Percentiles rank a stretch among this genome's conserved stretches.
phyloP scores from a whole-genome alignment of 805 yeast genomes.

The Myxozyma geophila region DNA sequence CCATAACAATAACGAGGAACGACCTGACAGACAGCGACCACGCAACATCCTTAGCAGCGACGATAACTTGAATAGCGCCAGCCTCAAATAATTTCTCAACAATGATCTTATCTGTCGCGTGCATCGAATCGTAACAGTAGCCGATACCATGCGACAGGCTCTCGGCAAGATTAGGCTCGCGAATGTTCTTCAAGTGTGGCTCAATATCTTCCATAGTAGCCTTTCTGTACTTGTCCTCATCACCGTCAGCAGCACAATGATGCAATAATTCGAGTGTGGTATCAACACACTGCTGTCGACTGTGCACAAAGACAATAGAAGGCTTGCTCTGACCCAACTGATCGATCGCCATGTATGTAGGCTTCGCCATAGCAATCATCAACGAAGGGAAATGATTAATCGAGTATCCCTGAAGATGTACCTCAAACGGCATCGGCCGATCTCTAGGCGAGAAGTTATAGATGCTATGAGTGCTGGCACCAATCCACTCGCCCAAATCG shows the following conservation, averaged over 20 bases:
- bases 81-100: constrained; percentile 58
- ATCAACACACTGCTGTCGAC: constrained; percentile 59
- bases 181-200: constrained; percentile 51
- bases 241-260: constrained; percentile 45
- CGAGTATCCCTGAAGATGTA: constrained; percentile 55
- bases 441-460: constrained; percentile 74
- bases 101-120: constrained; percentile 54
- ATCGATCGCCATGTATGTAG: constrained; percentile 52
- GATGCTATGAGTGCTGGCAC: constrained; percentile 60
- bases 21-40: constrained; percentile 55
- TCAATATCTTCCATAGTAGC: constrained; percentile 49
- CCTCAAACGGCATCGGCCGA: constrained; percentile 59
- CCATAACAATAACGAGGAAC: constrained; percentile 61
- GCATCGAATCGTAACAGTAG: constrained; percentile 62
- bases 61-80: constrained; percentile 59
- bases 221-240: constrained; percentile 49
- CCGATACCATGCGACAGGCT: constrained; percentile 67
- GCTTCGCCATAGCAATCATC: constrained; percentile 56
- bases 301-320: constrained; percentile 61
- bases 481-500: constrained; percentile 87
- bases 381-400: constrained; percentile 59
- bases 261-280: constrained; percentile 54
- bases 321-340: constrained; percentile 43
- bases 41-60: constrained; percentile 66
- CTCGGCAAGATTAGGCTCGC: constrained; percentile 54